Percentiles rank a stretch among this genome's conserved stretches.
Evolutionary conservation across 148 eudicot genomes (phyloP).

Genomic region (Spergularia marina): DNA sequence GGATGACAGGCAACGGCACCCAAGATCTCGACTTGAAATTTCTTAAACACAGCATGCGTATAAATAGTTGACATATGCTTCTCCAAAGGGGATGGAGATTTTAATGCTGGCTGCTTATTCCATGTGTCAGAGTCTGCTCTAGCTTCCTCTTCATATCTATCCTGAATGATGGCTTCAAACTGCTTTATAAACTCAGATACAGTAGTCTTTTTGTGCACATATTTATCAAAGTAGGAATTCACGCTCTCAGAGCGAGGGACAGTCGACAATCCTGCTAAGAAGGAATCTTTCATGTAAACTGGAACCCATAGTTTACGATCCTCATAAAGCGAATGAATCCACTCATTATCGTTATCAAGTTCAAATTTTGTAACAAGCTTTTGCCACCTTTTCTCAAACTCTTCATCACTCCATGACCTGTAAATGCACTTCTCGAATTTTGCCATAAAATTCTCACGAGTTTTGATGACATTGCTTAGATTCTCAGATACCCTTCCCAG

Average conservation of each 20-base stretch:
- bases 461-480: conserved; percentile 61
- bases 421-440: conserved; percentile 77
- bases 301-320: conserved; percentile 76
- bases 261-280: conserved; percentile 84
- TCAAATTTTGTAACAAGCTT: conserved; percentile 64
- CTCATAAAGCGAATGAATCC: conserved; percentile 65
- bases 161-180: conserved; percentile 73
- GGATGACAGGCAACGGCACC: conserved; percentile 92
- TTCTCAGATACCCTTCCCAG: conserved; percentile 70
- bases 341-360: conserved; percentile 60
- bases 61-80: conserved; percentile 71
- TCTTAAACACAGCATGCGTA: conserved; percentile 79
- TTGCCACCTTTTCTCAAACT: conserved; percentile 88
- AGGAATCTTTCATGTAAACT: conserved; percentile 54
- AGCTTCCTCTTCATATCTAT: conserved; percentile 94
- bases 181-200: conserved; percentile 77
- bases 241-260: conserved; percentile 81
- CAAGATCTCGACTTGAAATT: conserved; percentile 81
- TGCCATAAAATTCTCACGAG: conserved; percentile 56
- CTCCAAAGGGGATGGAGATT: conserved; percentile 96
- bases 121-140: conserved; percentile 88
- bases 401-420: conserved; percentile 74
- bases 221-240: conserved; percentile 88
- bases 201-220: conserved; percentile 82
- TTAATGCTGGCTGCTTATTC: conserved; percentile 72